Conservation (phyloP, 192 early-diverging fungal species). For the Mortierella hygrophila region DNA sequence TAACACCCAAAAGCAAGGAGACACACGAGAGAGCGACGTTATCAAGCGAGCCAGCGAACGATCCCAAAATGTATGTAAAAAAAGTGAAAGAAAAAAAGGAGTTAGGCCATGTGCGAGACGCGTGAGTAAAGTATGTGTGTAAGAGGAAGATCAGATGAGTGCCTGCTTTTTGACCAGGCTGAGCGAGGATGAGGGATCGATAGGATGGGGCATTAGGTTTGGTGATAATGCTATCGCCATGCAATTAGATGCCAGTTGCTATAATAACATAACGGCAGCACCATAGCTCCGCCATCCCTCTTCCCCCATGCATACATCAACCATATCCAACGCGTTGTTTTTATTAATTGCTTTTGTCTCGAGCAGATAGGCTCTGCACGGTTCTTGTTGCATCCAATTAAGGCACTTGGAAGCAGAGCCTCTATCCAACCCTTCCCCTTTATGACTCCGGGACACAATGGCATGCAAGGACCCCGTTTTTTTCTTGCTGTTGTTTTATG, state of each 20-base stretch:
- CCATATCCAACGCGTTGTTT: neutral
- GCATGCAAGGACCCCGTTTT: neutral
- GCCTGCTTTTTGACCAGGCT: too few species aligned
- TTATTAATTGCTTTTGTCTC: neutral
- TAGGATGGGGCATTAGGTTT: too few species aligned
- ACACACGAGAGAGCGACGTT: neutral
- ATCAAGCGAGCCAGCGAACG: constrained; percentile 7
- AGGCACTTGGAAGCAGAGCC: neutral
- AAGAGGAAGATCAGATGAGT: neutral
- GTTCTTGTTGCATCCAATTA: neutral
- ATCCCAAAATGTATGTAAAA: neutral
- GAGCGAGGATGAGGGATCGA: too few species aligned
- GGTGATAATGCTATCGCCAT: too few species aligned
- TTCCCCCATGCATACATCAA: neutral
- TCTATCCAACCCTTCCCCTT: neutral
- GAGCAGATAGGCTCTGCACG: neutral
- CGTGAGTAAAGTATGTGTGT: neutral
- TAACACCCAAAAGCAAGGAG: constrained; percentile 1
- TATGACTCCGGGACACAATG: neutral
- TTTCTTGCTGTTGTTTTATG: neutral
- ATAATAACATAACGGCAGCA: neutral
- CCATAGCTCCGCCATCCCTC: neutral
- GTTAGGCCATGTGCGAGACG: neutral
- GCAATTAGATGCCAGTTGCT: too few species aligned
- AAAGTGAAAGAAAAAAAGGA: neutral